phyloP scores from a whole-genome alignment of 768 basidiomycete genomes.

The Clathrus columnatus region DNA sequence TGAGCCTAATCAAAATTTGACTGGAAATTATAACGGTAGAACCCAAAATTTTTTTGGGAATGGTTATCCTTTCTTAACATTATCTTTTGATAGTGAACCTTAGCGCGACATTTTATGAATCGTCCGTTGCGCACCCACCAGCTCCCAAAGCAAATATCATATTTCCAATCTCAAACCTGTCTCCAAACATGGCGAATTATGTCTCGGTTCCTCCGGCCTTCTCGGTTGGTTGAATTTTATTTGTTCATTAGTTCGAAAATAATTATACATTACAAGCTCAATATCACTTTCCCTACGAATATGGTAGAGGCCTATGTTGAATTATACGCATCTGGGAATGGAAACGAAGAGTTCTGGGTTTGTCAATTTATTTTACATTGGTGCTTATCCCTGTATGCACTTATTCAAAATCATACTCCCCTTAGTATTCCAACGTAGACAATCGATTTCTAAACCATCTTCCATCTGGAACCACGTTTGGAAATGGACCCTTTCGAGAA shows the following conservation, averaged over 20 bases:
- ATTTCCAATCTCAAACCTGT: constrained; percentile 59
- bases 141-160: constrained; percentile 55
- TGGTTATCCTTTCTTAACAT: too few species aligned
- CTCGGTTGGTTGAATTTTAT: constrained; percentile 39
- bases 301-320: constrained; percentile 61
- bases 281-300: constrained; percentile 62
- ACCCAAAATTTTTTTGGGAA: background rate
- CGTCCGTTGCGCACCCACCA: constrained; percentile 46
- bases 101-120: constrained; percentile 62
- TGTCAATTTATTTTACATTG: background rate
- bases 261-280: constrained; percentile 32
- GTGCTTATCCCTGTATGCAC: background rate
- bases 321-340: constrained; percentile 59
- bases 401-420: too few species aligned
- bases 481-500: constrained; percentile 50
- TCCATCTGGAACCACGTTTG: constrained; percentile 41
- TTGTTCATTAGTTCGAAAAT: background rate
- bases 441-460: constrained; percentile 49
- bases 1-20: constrained; percentile 33
- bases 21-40: constrained; percentile 63
- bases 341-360: constrained; percentile 74
- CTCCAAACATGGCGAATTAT: constrained; percentile 55
- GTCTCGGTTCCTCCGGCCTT: constrained; percentile 69
- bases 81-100: constrained; percentile 41
- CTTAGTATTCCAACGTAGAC: constrained; percentile 64